These are phyloP conservation scores for Lunularia cruciata DNA, from an alignment of 225 moss, liverwort and hornwort species.

Conservation along the genomic window DNA sequence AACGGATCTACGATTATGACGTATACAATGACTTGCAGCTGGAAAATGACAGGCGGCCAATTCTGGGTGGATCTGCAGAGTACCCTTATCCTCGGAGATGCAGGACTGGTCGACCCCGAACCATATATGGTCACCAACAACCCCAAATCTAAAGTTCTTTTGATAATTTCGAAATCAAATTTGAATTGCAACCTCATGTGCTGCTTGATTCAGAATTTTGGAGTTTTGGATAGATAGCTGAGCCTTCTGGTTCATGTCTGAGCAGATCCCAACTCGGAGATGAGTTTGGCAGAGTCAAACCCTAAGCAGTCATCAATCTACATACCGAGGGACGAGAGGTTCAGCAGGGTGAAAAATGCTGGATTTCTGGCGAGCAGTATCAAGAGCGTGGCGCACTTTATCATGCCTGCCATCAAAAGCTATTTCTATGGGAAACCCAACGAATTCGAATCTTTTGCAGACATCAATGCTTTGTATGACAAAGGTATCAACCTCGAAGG, in stretches of 20 bases:
- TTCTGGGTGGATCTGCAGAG: conserved; percentile 41
- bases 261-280: conserved; percentile 1
- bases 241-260: neutral
- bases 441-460: conserved; percentile 7
- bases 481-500: neutral
- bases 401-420: conserved; percentile 5
- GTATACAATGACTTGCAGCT: conserved; percentile 55
- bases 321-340: conserved; percentile 25
- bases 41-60: conserved; percentile 36
- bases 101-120: conserved; percentile 48
- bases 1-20: conserved; percentile 65
- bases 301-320: neutral
- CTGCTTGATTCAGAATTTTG: neutral
- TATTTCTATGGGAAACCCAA: conserved; percentile 14
- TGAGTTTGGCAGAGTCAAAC: neutral
- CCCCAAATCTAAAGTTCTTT: too few relatives aligned
- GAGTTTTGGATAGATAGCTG: too few relatives aligned
- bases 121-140: neutral
- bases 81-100: conserved; percentile 54
- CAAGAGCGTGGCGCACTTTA: neutral
- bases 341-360: conserved; percentile 7
- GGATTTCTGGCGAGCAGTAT: neutral
- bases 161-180: conserved; percentile 5
- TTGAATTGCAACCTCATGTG: too few relatives aligned
- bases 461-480: conserved; percentile 5